Evolutionary conservation across 306 rosid species (phyloP).

Genomic region (Benincasa hispida): DNA sequence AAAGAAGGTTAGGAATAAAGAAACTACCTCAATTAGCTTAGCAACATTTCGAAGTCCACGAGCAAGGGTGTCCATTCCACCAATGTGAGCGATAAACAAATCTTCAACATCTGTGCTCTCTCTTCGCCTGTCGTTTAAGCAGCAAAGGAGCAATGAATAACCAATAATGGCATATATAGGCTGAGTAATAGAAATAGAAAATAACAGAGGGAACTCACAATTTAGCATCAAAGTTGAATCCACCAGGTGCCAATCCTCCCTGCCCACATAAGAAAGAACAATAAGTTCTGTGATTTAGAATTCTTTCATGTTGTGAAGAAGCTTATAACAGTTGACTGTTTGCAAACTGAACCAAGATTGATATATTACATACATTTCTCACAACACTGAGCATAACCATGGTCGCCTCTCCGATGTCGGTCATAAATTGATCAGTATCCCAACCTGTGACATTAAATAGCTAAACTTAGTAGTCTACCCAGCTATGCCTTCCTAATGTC

Average conservation of each 20-base stretch:
- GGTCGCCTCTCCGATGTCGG: slow-evolving; percentile 80
- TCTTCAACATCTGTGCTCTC: slow-evolving; percentile 98
- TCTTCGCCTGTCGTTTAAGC: slow-evolving; percentile 45
- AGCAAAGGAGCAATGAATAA: neutral
- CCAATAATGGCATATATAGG: neutral
- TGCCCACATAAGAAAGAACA: slow-evolving; percentile 10
- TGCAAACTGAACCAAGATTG: neutral
- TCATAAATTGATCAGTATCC: slow-evolving; percentile 96
- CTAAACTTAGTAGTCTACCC: neutral
- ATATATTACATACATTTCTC: slow-evolving; percentile 41
- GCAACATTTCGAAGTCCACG: slow-evolving; percentile 79
- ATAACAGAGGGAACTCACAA: slow-evolving; percentile 35
- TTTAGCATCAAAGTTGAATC: slow-evolving; percentile 98
- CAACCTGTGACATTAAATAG: slow-evolving; percentile 39
- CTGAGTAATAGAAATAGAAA: neutral
- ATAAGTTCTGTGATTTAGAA: neutral
- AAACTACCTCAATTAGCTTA: slow-evolving; percentile 56
- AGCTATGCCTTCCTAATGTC: neutral
- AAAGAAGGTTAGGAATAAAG: neutral
- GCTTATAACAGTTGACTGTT: no score
- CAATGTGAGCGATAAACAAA: slow-evolving; percentile 75
- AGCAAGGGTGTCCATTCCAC: slow-evolving; percentile 88
- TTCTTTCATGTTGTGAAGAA: neutral
- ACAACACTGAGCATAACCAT: slow-evolving; percentile 73
- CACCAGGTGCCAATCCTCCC: slow-evolving; percentile 96